Evolutionary conservation across 176 grass and related monocot genomes (phyloP).

Genomic region (Zea mays): Zm-B73-REFERENCE-NAM-5.0 NC_050105.1:90963501-90964000

Average conservation of each 20-base stretch:
- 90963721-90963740: constrained; percentile 43
- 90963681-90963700: background rate
- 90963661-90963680: background rate
- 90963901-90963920: too few relatives aligned
- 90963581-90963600: constrained; percentile 68
- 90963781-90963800: too few relatives aligned
- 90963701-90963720: background rate
- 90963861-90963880: too few relatives aligned
- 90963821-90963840: too few relatives aligned
- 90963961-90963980: too few relatives aligned
- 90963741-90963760: background rate
- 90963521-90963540: constrained; percentile 90
- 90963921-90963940: too few relatives aligned
- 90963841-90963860: too few relatives aligned
- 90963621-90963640: background rate
- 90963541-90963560: constrained; percentile 96
- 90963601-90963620: background rate
- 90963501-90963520: constrained; percentile 80
- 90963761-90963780: background rate
- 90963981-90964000: too few relatives aligned
- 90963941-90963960: too few relatives aligned
- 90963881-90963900: too few relatives aligned
- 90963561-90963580: constrained; percentile 76
- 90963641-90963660: background rate
- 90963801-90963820: too few relatives aligned